Evolutionary conservation across 257 asterid genomes (phyloP), one percentile per base, ranked within the genome.

Genomic region (Fraxinus excelsior): DNA sequence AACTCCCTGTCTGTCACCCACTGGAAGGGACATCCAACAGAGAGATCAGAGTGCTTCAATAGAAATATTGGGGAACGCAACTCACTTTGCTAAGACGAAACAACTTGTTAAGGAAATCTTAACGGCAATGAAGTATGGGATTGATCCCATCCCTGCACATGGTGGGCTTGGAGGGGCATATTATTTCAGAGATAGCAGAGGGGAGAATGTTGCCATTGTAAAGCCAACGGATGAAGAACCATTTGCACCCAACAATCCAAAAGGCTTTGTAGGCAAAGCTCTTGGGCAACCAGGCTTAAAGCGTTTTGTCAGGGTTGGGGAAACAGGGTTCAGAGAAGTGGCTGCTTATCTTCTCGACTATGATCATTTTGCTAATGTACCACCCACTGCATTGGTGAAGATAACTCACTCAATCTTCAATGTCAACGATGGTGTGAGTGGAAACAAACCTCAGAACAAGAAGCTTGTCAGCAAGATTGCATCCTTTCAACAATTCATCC

Each of bases 171-270:
- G 99, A 53, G 99, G 99, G 23, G 99, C 97, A 0, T 95, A 95
- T 68, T 95, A 83, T 83, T 95, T 95, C 75, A 82, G 96, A 80
- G 90, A 95, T 78, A 84, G 76, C 72, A 77, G 92, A 71, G 99
- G 99, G 21, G 97, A 93, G 86, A 85, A 88, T 80, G 94, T 95
- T 37, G 99, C 98, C 60, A 91, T 95, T 69, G 99, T 95, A 80
- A 95, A 95, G 92, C 99, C 99, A 34, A 95, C 97, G 0, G 99
- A 95, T 40, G 99, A 95, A 81, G 99, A 95, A 49, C 99, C 99
- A 2, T 95, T 89, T 78, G 99, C 99, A 18, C 99, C 99, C 0
- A 93, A 95, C 80, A 95, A 95, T 71, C 99, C 99, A 0, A 95
- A 95, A 85, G 99, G 99, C 37, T 95, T 93, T 84, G 89, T 93